Base-by-base conservation (phyloP, 345 rosid genomes). In the Litchi chinensis region DNA sequence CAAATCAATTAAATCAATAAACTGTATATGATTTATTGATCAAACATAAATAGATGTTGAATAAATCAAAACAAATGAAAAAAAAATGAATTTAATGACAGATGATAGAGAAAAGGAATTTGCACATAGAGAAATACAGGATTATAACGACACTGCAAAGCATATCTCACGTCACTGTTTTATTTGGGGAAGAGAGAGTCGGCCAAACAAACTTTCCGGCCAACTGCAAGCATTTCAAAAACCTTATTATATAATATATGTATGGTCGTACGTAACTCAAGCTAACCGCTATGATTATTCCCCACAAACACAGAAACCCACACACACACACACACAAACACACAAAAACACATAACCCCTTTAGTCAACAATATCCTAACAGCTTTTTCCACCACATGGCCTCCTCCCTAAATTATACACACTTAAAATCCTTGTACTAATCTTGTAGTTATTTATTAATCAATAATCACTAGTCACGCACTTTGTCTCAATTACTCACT, bases 281-380 rank as follows among this genome's bases (percentile, higher is more conserved):
- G 85, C 87, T 82, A 89, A 85, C 91, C 86, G 92, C 88, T 92
- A 87, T 90, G 91, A 90, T 92, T 89, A 85, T 91, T 88, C 92
- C 76, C 82, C 86, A 79, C 74, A 65, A 84, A 50, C 56, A 50
- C 15, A 12, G 4, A 32, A 32, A 3, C 37, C 37, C 37, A 50
- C 15, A 52, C 57, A 78, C 74, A 65, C 62, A 62, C 59, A 67
- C 70, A 37, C 32, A 28, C 1, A 28, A n/a, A 50, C 15, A 52
- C 57, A 78, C 74, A 65, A 52, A 62, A 32, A 3, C 37, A 1
- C 37, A 32, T 32, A 32, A 32, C 37, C 76, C 77, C 78, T 80
- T 71, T 73, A 83, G 94, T 92, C 95, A 92, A 94, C 97, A 85
- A 84, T 79, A 91, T 90, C 93, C 90, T 84, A 90, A 90, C 95